These are phyloP conservation scores for Iberis pinnata DNA, from an alignment of 345 rosid species.

Conservation along the genomic window DNA sequence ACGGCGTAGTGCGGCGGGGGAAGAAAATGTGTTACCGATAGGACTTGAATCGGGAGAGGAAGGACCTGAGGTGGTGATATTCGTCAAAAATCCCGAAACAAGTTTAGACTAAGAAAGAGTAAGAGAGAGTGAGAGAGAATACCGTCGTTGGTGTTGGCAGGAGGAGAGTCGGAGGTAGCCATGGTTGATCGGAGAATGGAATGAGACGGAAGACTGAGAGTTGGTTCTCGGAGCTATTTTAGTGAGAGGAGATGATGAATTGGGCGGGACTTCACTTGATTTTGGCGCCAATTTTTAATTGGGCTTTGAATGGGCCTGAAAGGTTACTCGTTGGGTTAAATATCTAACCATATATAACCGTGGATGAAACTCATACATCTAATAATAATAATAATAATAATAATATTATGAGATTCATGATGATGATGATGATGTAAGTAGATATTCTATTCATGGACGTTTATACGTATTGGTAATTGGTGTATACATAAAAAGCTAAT, in stretches of 20 bases:
- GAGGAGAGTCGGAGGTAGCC: slow-evolving; percentile 74
- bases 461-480: no score
- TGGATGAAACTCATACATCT: no score
- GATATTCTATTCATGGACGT: no score
- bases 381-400: no score
- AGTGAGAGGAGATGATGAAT: slow-evolving; percentile 1
- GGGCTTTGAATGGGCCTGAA: not conserved
- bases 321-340: no score
- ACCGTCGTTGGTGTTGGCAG: slow-evolving; percentile 40
- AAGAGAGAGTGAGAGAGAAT: slow-evolving; percentile 4
- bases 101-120: not conserved
- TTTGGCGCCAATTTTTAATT: slow-evolving; percentile 48
- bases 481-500: no score
- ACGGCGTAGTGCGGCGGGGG: slow-evolving; percentile 40
- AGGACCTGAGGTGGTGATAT: slow-evolving; percentile 35
- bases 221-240: slow-evolving; percentile 11
- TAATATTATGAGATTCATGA: no score
- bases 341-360: no score
- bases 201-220: slow-evolving; percentile 3
- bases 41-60: slow-evolving; percentile 79
- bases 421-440: no score
- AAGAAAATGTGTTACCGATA: slow-evolving; percentile 51
- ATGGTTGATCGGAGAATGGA: slow-evolving; percentile 34
- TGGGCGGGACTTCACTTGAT: slow-evolving; percentile 22
- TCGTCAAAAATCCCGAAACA: not conserved